These are phyloP conservation scores for Rhodomyrtus tomentosa DNA, from an alignment of 345 rosid species.

Conservation along the genomic window DNA sequence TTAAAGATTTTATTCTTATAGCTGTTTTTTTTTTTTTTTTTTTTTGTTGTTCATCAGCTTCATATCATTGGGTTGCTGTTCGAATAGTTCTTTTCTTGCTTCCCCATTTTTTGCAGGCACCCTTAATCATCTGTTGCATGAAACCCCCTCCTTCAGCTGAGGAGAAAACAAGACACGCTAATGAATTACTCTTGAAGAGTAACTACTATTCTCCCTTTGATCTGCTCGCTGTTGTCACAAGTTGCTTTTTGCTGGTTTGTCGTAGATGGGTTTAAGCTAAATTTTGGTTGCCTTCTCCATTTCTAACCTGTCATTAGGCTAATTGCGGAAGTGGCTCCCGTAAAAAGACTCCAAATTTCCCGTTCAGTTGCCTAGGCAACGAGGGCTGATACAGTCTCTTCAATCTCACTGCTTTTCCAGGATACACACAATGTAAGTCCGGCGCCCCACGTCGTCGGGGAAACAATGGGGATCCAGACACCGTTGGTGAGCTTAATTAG, in stretches of 20 bases:
- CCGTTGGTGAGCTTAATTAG: not conserved
- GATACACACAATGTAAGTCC: slow-evolving; percentile 49
- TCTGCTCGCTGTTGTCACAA: not conserved
- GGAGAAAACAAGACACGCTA: slow-evolving; percentile 18
- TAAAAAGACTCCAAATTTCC: slow-evolving; percentile 32
- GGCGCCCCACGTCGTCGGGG: not conserved
- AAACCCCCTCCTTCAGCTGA: slow-evolving; percentile 32
- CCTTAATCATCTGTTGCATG: slow-evolving; percentile 24
- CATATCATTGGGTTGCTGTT: not conserved
- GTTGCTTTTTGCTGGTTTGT: not conserved
- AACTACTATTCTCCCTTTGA: slow-evolving; percentile 1
- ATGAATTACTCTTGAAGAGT: slow-evolving; percentile 38
- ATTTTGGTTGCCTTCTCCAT: not conserved
- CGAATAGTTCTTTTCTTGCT: not conserved
- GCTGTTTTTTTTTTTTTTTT: not conserved
- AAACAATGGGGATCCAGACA: no score
- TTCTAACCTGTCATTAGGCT: slow-evolving; percentile 50
- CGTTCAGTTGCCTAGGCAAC: slow-evolving; percentile 30
- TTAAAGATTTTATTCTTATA: not conserved
- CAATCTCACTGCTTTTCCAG: slow-evolving; percentile 52
- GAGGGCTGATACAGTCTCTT: slow-evolving; percentile 56
- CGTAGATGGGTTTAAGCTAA: not conserved
- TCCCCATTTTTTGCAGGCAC: slow-evolving; percentile 23
- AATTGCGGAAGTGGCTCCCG: slow-evolving; percentile 67
- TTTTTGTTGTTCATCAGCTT: not conserved